A percentile compares a stretch with the other conserved stretches of the same genome.
Conservation (phyloP, 352 stramenopile species). For the Plasmopara halstedii region DNA sequence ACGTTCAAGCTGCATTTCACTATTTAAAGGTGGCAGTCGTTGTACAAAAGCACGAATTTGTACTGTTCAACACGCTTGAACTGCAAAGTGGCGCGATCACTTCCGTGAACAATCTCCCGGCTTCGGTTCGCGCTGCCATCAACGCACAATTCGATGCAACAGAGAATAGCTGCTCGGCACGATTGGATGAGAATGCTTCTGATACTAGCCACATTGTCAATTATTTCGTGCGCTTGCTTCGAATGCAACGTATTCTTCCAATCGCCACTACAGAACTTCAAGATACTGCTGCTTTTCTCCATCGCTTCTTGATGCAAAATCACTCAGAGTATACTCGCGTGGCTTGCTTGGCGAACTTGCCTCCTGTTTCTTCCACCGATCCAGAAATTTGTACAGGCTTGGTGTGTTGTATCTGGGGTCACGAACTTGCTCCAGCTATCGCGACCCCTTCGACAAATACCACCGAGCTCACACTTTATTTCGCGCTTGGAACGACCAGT, state of each 20-base stretch:
- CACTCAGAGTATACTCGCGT: constrained; percentile 47
- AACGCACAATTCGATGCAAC: constrained; percentile 11
- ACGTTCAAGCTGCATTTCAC: constrained; percentile 66
- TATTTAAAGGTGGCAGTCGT: constrained; percentile 47
- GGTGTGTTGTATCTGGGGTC: constrained; percentile 51
- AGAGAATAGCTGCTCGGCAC: not conserved
- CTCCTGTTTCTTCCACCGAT: constrained; percentile 31
- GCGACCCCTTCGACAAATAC: not conserved
- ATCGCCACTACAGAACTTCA: constrained; percentile 22
- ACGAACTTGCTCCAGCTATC: constrained; percentile 47
- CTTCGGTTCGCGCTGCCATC: constrained; percentile 32
- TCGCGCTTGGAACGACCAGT: constrained; percentile 50
- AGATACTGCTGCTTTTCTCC: constrained; percentile 31
- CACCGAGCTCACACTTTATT: constrained; percentile 36
- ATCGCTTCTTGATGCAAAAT: constrained; percentile 50
- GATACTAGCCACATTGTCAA: constrained; percentile 35
- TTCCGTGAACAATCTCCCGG: constrained; percentile 38
- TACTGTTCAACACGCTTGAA: constrained; percentile 58
- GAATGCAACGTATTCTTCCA: constrained; percentile 40
- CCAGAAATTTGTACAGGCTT: constrained; percentile 54
- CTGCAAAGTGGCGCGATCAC: constrained; percentile 39
- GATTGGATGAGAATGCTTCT: constrained; percentile 4
- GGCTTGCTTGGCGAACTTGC: constrained; percentile 43
- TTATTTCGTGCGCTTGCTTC: constrained; percentile 47
- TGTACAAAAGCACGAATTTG: constrained; percentile 31